Evolutionary conservation across 2,329 filamentous ascomycete species (phyloP).

Genomic region (Rhynchosporium secalis): DNA sequence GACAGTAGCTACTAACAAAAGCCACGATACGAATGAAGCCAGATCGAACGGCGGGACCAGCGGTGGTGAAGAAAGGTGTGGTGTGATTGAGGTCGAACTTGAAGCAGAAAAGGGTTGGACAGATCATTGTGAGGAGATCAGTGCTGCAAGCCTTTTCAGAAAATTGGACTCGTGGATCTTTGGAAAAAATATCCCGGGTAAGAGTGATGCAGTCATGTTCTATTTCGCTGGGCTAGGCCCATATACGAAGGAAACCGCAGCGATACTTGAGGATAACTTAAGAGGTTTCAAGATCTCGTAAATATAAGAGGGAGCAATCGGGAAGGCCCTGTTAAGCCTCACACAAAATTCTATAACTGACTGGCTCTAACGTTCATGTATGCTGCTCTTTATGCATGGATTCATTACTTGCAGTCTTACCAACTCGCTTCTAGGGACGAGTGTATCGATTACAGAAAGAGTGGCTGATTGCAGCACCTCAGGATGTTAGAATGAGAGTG

Average conservation of each 20-base stretch:
- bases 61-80: neutral
- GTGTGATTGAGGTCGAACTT: neutral
- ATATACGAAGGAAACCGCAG: neutral
- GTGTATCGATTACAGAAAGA: too few species aligned
- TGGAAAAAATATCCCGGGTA: neutral
- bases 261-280: neutral
- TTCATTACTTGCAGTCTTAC: too few species aligned
- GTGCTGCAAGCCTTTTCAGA: neutral
- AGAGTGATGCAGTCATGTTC: slow-evolving; percentile 3
- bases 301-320: neutral
- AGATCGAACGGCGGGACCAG: neutral
- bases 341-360: too few species aligned
- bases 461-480: too few species aligned
- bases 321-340: too few species aligned
- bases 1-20: neutral
- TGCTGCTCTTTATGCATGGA: too few species aligned
- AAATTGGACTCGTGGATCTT: slow-evolving; percentile 10
- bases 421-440: too few species aligned
- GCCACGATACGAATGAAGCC: neutral
- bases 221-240: slow-evolving; percentile 1
- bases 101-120: slow-evolving; percentile 1
- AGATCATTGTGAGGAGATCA: neutral
- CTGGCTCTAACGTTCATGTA: too few species aligned
- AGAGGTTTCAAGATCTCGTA: neutral
- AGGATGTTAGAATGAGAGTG: too few species aligned